Base-by-base conservation (phyloP, 2,329 filamentous ascomycete genomes). In the Trichoderma semiorbis region DNA sequence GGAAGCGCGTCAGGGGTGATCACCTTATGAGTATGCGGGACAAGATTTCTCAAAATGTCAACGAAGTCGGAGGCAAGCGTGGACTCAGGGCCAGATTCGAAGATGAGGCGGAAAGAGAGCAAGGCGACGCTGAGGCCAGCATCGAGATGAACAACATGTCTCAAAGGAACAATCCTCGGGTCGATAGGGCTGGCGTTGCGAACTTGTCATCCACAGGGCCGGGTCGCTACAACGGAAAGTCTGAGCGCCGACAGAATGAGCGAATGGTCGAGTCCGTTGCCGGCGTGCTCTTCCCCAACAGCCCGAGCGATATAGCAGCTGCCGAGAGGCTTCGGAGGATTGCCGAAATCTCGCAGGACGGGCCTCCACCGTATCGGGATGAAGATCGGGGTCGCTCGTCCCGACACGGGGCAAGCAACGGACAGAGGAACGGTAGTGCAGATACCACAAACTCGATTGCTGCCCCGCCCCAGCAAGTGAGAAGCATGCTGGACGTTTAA, bases 401-500 rank as follows among this genome's bases (percentile, higher is more conserved):
- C 73, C 63, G 73, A 69, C 73, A 72, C 28, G 75, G 79, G 32
- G 77, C 80, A 18, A 76, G 75, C 5, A 79, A 78, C 3, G 80
- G 78, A 12, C 81, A 80, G 34, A 81, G 86, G 60, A 85, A 83
- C 67, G 78, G 81, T 55, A 88, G 86, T 74, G 80, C 81, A 1
- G 82, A 79, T 60, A 87, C 86, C 43, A 80, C 79, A n/a, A 78
- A 82, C 60, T 88, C 86, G 6, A 79, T 85, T 14, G 81, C 78
- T 7, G 81, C 78, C n/a, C 84, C 83, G 69, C 86, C 87, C n/a
- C 86, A 88, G 76, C 84, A 87, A 75, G 79, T 89, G 7, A 83
- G 81, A 75, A 89, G 88, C 76, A 90, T 90, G 88, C 74, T 90
- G 75, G 88, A 90, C 75, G 76, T 89, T 16, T 60, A 16, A 58